These are phyloP conservation scores for Gilbertella persicaria DNA, from an alignment of 371 early-diverging fungal genomes.

Conservation along the genomic window DNA sequence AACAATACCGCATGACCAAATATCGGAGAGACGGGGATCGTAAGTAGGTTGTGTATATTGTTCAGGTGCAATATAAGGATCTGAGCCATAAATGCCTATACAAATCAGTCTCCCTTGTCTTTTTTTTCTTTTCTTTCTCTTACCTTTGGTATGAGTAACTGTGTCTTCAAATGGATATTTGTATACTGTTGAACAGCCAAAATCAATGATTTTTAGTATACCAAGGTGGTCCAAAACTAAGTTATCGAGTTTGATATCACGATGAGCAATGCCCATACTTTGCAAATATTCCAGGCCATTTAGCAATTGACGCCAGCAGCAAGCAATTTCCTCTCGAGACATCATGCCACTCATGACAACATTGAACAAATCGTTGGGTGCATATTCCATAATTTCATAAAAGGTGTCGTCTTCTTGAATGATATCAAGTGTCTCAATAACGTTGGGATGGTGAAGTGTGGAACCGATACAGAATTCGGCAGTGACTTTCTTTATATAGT, in stretches of 20 bases:
- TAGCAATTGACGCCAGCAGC: constrained; percentile 71
- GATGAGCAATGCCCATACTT: constrained; percentile 74
- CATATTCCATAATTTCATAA: constrained; percentile 79
- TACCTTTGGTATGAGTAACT: constrained; percentile 57
- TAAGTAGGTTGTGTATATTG: constrained; percentile 54
- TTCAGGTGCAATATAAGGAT: constrained; percentile 63
- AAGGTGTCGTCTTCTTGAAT: constrained; percentile 57
- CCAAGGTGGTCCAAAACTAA: constrained; percentile 63
- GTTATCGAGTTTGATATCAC: constrained; percentile 86
- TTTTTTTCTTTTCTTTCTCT: not conserved
- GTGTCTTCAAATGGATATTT: constrained; percentile 63
- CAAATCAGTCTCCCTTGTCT: not conserved
- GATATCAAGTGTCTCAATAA: constrained; percentile 83
- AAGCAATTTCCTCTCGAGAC: constrained; percentile 61
- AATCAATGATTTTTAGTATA: constrained; percentile 87
- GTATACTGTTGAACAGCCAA: constrained; percentile 85
- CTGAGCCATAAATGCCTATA: constrained; percentile 40
- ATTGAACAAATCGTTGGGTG: constrained; percentile 71
- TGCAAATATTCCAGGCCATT: constrained; percentile 74
- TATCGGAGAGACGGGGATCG: constrained; percentile 49
- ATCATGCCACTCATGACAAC: constrained; percentile 64
- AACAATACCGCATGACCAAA: constrained; percentile 62
- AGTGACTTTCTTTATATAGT: constrained; percentile 77
- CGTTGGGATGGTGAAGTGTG: constrained; percentile 78
- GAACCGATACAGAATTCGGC: constrained; percentile 81